Base-by-base conservation (phyloP, 768 basidiomycete species). In the Heimioporus sp. region DNA sequence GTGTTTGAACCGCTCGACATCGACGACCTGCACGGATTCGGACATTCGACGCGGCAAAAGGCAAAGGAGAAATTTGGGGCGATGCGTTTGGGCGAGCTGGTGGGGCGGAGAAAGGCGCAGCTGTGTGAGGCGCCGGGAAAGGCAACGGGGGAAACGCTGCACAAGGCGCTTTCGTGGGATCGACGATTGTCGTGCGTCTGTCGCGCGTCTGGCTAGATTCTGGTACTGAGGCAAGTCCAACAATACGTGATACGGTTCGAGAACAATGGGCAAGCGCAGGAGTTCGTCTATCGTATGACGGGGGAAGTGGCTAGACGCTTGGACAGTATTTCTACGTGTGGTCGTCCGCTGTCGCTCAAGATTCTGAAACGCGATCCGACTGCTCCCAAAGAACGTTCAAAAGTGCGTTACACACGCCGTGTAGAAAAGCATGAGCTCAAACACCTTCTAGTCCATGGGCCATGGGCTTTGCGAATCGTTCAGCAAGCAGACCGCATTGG, bases 171-270 rank as follows among this genome's bases (percentile, higher is more conserved):
- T 95, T 15, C 77, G 91, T 16, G 97, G 97, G 0, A 74, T 93
- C 24, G 97, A 98, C 60, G 80, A 88, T 32, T 80, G 82, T 93
- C 62, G 94, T 95, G 59, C 65, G 92, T 78, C 8, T 35, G 31
- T 10, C 31, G 13, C 12, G 8, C 32, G 37, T 37, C 10, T 6
- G 16, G 3, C 16, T 5, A 8, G 11, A n/a, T 38, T 46, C 16
- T 30, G 17, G 10, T 57, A 38, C 46, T 59, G 38, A 62, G 40
- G 48, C 28, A 38, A 30, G 13, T 28, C 13, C 12, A 11, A 11
- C 31, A 97, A 94, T 99, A 98, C 66, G 97, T 93, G 0, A 97
- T 99, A 49, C 85, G 97, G 4, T 98, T 98, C 67, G 82, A 88
- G 61, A 83, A 83, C 50, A 77, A 85, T 51, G 85, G 85, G 35